Conservation (phyloP, 202 grass and related monocot species). For the Panicum virgatum region DNA sequence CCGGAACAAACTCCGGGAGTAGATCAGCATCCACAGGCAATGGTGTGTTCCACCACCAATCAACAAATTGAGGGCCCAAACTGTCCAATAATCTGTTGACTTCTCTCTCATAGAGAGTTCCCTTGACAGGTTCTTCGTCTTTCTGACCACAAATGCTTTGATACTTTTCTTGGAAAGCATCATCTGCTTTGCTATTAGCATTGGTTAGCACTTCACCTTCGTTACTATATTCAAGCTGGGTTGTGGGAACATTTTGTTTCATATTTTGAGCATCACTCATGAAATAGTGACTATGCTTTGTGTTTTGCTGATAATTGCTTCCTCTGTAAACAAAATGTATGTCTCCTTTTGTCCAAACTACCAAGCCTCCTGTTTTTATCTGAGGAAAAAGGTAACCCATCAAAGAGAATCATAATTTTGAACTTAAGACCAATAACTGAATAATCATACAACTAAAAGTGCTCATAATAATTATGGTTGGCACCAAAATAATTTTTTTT, state of each 20-base stretch:
- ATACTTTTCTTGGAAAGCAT: slow-evolving; percentile 14
- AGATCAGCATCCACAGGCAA: slow-evolving; percentile 92
- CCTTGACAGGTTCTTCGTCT: slow-evolving; percentile 41
- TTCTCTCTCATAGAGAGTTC: slow-evolving; percentile 87
- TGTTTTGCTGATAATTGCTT: slow-evolving; percentile 34
- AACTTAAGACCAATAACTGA: background rate
- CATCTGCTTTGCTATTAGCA: background rate
- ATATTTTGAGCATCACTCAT: slow-evolving; percentile 20
- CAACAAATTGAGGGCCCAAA: slow-evolving; percentile 86
- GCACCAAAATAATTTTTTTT: background rate
- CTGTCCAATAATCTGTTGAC: slow-evolving; percentile 67
- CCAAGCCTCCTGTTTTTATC: slow-evolving; percentile 83
- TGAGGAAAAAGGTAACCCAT: slow-evolving; percentile 31
- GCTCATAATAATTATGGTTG: background rate
- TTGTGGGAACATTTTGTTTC: slow-evolving; percentile 9
- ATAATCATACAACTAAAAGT: background rate
- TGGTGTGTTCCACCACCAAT: slow-evolving; percentile 96
- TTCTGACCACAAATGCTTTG: slow-evolving; percentile 24
- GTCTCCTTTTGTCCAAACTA: slow-evolving; percentile 71
- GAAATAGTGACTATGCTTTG: slow-evolving; percentile 1
- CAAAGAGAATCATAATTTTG: slow-evolving; percentile 12
- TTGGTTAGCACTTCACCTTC: background rate
- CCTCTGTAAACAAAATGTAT: slow-evolving; percentile 70
- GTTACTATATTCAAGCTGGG: slow-evolving; percentile 1
- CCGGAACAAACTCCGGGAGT: slow-evolving; percentile 65